Evolutionary conservation across 148 eudicot species (phyloP).

Genomic region (Camellia granthamiana): DNA sequence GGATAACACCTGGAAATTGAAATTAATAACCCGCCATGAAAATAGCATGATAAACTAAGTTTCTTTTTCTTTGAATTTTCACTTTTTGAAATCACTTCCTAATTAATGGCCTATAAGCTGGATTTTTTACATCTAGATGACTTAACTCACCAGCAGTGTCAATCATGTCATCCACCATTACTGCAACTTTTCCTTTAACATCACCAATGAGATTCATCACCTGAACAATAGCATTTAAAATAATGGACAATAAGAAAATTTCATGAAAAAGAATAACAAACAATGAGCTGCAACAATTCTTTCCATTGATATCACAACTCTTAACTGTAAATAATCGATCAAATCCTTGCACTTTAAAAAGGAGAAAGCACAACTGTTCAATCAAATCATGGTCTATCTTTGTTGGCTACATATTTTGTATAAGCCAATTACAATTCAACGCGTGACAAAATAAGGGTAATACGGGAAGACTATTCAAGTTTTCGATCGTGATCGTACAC

Average conservation of each 20-base stretch:
- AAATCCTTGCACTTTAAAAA: background rate
- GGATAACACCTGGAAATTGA: too few relatives aligned
- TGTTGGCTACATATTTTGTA: too few relatives aligned
- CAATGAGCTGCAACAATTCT: background rate
- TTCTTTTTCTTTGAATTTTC: background rate
- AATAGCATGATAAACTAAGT: background rate
- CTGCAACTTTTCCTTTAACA: slow-evolving; percentile 95
- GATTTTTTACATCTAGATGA: background rate
- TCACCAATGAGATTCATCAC: slow-evolving; percentile 98
- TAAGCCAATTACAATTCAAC: too few relatives aligned
- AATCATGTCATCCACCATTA: slow-evolving; percentile 97
- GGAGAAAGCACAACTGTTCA: background rate
- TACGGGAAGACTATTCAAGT: too few relatives aligned
- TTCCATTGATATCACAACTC: background rate
- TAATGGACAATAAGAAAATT: slow-evolving; percentile 3
- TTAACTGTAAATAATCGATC: background rate
- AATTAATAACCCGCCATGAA: background rate
- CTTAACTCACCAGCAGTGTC: slow-evolving; percentile 81
- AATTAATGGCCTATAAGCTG: background rate
- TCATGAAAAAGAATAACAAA: background rate
- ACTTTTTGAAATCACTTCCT: background rate
- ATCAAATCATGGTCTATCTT: background rate
- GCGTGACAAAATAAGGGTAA: too few relatives aligned
- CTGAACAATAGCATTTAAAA: slow-evolving; percentile 30
- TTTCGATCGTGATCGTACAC: too few relatives aligned